These are phyloP conservation scores for Pichia sp. DNA, from an alignment of 1,139 yeast species.

Conservation along the genomic window DNA sequence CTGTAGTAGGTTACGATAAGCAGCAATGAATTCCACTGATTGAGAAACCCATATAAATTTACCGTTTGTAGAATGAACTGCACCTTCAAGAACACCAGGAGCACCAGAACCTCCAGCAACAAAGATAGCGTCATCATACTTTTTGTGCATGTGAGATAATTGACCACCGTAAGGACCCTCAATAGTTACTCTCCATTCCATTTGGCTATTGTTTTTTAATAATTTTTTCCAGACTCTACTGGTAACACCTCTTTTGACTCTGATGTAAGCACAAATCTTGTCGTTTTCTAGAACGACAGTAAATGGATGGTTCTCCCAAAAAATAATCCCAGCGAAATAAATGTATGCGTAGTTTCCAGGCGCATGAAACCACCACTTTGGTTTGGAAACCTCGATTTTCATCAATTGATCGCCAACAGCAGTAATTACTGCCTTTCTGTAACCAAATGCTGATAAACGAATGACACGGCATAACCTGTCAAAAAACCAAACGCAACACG, in stretches of 20 bases:
- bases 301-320: slow-evolving; percentile 41
- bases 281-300: slow-evolving; percentile 29
- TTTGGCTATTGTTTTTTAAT: slow-evolving; percentile 13
- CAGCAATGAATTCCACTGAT: slow-evolving; percentile 4
- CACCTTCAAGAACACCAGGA: slow-evolving; percentile 49
- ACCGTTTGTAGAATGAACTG: slow-evolving; percentile 26
- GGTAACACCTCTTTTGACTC: slow-evolving; percentile 35
- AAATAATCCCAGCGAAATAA: slow-evolving; percentile 22
- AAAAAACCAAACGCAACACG: slow-evolving; percentile 37
- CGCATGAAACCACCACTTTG: slow-evolving; percentile 35
- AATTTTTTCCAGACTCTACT: slow-evolving; percentile 25
- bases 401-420: slow-evolving; percentile 36
- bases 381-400: slow-evolving; percentile 40
- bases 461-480: slow-evolving; percentile 38
- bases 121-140: slow-evolving; percentile 52
- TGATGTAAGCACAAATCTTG: slow-evolving; percentile 32
- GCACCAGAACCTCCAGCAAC: slow-evolving; percentile 63
- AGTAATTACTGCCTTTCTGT: slow-evolving; percentile 27
- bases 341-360: slow-evolving; percentile 48
- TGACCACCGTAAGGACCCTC: slow-evolving; percentile 63
- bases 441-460: slow-evolving; percentile 38
- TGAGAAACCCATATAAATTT: slow-evolving; percentile 19
- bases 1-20: slow-evolving; percentile 11
- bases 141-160: slow-evolving; percentile 27
- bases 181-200: slow-evolving; percentile 36